Conservation (phyloP, 2,329 filamentous ascomycete species). For the Diaporthe citri region DNA sequence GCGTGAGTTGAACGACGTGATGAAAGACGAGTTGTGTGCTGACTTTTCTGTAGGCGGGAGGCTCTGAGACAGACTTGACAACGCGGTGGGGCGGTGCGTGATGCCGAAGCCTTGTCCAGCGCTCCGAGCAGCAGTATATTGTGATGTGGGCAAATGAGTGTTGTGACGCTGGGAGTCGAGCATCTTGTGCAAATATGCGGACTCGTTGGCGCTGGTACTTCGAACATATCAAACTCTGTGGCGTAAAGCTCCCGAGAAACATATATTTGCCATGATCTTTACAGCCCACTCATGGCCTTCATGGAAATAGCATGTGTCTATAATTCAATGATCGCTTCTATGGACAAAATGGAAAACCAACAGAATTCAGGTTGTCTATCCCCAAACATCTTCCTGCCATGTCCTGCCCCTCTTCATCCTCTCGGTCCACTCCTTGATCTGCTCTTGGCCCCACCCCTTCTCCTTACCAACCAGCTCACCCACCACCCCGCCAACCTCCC, state of each 20-base stretch:
- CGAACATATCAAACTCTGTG: neutral
- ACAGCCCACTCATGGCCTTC: neutral
- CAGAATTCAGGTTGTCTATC: constrained; percentile 43
- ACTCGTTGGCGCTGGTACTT: neutral
- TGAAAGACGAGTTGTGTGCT: neutral
- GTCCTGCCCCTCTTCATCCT: constrained; percentile 62
- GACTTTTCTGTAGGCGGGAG: neutral
- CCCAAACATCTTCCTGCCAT: constrained; percentile 68
- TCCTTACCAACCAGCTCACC: constrained; percentile 51
- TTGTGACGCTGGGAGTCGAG: neutral
- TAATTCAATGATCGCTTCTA: constrained; percentile 5
- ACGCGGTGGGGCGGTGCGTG: too few species aligned
- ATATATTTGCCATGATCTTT: neutral
- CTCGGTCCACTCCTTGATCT: constrained; percentile 60
- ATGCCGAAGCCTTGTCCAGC: neutral
- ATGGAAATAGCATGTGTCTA: neutral
- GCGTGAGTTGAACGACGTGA: constrained; percentile 20
- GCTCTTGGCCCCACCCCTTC: constrained; percentile 54
- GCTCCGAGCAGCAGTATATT: neutral
- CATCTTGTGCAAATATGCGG: neutral
- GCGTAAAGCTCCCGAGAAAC: neutral
- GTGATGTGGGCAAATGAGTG: neutral
- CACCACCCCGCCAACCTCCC: constrained; percentile 56
- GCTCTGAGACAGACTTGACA: neutral
- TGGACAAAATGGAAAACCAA: neutral